Percentiles rank a stretch among this genome's conserved stretches.
Evolutionary conservation across 176 grass and related monocot genomes (phyloP).

Genomic region (Oryza rufipogon): DNA sequence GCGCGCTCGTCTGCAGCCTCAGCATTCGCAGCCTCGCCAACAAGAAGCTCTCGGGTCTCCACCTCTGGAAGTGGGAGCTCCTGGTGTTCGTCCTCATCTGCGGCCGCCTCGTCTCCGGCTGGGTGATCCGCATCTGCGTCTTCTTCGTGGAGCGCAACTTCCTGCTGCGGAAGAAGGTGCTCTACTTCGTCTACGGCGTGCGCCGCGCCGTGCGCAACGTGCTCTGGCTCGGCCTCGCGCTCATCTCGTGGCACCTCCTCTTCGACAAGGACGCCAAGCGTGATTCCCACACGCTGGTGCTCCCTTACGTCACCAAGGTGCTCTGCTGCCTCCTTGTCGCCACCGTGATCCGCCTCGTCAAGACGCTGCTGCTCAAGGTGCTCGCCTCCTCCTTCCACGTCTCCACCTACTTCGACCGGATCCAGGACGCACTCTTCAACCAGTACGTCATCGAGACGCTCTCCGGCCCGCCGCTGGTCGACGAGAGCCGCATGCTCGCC

Average conservation of each 20-base stretch:
- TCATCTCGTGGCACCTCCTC: slow-evolving; percentile 74
- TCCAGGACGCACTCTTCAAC: slow-evolving; percentile 95
- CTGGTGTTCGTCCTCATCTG: slow-evolving; percentile 87
- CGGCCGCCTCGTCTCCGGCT: slow-evolving; percentile 89
- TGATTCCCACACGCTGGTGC: slow-evolving; percentile 49
- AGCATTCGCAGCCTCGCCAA: slow-evolving; percentile 36
- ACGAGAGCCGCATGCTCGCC: slow-evolving; percentile 69
- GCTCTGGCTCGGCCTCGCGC: slow-evolving; percentile 89
- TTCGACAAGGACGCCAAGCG: slow-evolving; percentile 61
- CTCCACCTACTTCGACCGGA: slow-evolving; percentile 96
- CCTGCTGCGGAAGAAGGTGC: slow-evolving; percentile 78
- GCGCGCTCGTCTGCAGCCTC: slow-evolving; percentile 67
- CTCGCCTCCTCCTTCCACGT: slow-evolving; percentile 95
- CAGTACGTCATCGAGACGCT: slow-evolving; percentile 97
- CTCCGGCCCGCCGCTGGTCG: slow-evolving; percentile 74
- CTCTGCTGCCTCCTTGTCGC: slow-evolving; percentile 84
- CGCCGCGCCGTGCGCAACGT: slow-evolving; percentile 79
- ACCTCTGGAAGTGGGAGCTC: slow-evolving; percentile 94
- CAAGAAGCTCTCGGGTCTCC: slow-evolving; percentile 69
- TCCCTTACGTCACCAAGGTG: slow-evolving; percentile 88
- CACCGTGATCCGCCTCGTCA: slow-evolving; percentile 74
- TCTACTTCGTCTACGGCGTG: slow-evolving; percentile 98
- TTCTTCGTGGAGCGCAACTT: slow-evolving; percentile 94
- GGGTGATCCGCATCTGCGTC: slow-evolving; percentile 74
- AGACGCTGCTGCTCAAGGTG: slow-evolving; percentile 93